Evolutionary conservation across 139 green algal genomes (phyloP).

Genomic region (Nannochloris sp.): DNA sequence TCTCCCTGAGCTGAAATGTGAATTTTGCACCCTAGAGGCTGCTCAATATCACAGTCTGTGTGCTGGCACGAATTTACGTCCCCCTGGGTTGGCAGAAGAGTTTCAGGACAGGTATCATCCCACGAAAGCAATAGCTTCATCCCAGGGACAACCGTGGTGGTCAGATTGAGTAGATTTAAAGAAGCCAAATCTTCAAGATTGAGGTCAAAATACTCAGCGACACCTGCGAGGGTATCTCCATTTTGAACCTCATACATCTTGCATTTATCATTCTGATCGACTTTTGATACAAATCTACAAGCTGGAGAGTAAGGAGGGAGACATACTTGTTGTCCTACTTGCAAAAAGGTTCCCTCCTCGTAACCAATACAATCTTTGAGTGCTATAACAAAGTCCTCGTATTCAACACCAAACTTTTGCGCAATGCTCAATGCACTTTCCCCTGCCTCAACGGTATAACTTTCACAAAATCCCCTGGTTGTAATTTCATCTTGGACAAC

Average conservation of each 20-base stretch:
- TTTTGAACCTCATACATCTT: conserved; percentile 10
- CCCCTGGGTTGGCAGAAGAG: too few species aligned
- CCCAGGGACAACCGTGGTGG: background rate
- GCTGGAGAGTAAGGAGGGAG: conserved; percentile 10
- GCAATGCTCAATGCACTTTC: conserved; percentile 12
- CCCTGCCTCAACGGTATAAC: background rate
- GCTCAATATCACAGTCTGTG: too few species aligned
- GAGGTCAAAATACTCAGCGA: conserved; percentile 3
- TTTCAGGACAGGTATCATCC: too few species aligned
- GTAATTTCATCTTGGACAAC: background rate
- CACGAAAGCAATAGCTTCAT: background rate
- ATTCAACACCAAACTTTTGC: conserved; percentile 7
- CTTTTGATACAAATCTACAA: background rate
- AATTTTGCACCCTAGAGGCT: too few species aligned
- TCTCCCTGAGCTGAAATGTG: too few species aligned
- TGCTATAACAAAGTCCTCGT: conserved; percentile 5
- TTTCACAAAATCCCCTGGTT: background rate
- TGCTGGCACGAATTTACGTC: too few species aligned
- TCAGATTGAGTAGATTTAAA: conserved; percentile 1
- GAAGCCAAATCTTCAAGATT: background rate
- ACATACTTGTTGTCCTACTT: conserved; percentile 6
- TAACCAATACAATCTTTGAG: conserved; percentile 13
- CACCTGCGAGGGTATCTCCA: background rate
- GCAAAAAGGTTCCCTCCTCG: conserved; percentile 4
- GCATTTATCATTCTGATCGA: background rate